Conservation (phyloP, 495 filamentous ascomycete species). For the Penicillium daleae region DNA sequence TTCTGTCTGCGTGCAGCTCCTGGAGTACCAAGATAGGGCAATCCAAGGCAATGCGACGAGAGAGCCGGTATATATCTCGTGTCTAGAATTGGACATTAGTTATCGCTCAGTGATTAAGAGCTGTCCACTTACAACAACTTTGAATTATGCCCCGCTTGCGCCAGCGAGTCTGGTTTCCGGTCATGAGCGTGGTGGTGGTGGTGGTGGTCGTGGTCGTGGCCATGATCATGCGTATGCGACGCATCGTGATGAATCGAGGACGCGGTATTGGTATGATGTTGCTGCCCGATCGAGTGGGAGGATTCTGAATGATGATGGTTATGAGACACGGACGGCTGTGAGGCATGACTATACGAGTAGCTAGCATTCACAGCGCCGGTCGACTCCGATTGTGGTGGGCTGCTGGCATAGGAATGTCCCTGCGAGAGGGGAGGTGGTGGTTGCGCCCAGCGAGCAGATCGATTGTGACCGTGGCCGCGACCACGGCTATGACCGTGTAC, state of each 20-base stretch:
- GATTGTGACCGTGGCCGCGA: conserved; percentile 49
- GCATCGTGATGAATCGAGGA: conserved; percentile 24
- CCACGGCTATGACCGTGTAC: conserved; percentile 40
- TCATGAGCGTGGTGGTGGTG: conserved; percentile 85
- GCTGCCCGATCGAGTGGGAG: conserved; percentile 24
- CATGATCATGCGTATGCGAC: conserved; percentile 16
- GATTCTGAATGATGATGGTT: conserved; percentile 38
- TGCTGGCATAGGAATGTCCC: conserved; percentile 25
- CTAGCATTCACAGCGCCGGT: conserved; percentile 21
- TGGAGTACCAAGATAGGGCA: conserved; percentile 46
- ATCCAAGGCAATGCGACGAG: conserved; percentile 47
- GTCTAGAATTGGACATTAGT: conserved; percentile 28
- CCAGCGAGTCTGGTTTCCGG: conserved; percentile 8
- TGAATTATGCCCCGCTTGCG: conserved; percentile 4
- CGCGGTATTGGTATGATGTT: conserved; percentile 22
- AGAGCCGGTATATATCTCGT: conserved; percentile 38
- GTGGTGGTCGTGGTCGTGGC: conserved; percentile 55
- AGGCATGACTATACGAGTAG: conserved; percentile 30
- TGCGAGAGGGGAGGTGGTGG: conserved; percentile 38
- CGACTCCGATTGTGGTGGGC: conserved; percentile 22
- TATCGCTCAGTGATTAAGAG: background rate
- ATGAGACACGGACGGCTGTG: conserved; percentile 25
- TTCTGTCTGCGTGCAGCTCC: conserved; percentile 28
- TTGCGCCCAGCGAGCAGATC: conserved; percentile 42
- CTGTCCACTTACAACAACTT: conserved; percentile 22